Percentiles rank a stretch among this genome's conserved stretches.
Conservation (phyloP, 2,329 filamentous ascomycete genomes). For the Aureobasidium sp. region DNA sequence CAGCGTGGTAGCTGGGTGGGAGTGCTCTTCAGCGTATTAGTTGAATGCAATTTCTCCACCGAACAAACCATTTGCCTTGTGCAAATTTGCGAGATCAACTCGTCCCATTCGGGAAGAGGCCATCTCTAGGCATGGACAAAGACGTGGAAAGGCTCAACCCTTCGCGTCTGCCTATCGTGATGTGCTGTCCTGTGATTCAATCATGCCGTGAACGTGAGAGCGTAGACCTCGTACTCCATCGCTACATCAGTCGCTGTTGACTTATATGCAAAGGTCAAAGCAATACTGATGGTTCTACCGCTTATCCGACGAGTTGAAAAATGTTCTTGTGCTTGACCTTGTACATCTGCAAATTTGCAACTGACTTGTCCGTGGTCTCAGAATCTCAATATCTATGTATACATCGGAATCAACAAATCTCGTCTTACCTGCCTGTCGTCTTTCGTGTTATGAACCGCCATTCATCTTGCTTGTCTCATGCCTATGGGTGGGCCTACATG, state of each 20-base stretch:
- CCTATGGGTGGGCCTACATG: no score
- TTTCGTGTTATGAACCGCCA: no score
- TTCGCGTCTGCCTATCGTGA: constrained; percentile 6
- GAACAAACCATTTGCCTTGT: constrained; percentile 11
- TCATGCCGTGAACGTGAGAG: neutral
- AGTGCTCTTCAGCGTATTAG: constrained; percentile 13
- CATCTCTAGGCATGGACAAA: constrained; percentile 7
- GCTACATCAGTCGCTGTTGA: neutral
- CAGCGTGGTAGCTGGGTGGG: constrained; percentile 13
- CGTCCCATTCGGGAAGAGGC: constrained; percentile 5
- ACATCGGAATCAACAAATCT: neutral
- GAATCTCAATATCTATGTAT: neutral
- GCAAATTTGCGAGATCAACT: constrained; percentile 12
- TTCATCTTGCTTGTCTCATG: neutral
- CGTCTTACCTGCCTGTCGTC: no score
- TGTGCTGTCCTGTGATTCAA: neutral
- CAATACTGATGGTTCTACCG: neutral
- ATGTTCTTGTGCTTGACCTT: neutral
- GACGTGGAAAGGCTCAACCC: constrained; percentile 9
- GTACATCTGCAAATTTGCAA: neutral
- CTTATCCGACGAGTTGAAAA: no score
- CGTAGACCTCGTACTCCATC: neutral
- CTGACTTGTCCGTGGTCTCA: no score
- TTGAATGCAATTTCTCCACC: constrained; percentile 13
- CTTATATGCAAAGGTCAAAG: neutral